Evolutionary conservation across 768 basidiomycete genomes (phyloP), one percentile per base, ranked within the genome.

Genomic region (Suillus cothurnatus): DNA sequence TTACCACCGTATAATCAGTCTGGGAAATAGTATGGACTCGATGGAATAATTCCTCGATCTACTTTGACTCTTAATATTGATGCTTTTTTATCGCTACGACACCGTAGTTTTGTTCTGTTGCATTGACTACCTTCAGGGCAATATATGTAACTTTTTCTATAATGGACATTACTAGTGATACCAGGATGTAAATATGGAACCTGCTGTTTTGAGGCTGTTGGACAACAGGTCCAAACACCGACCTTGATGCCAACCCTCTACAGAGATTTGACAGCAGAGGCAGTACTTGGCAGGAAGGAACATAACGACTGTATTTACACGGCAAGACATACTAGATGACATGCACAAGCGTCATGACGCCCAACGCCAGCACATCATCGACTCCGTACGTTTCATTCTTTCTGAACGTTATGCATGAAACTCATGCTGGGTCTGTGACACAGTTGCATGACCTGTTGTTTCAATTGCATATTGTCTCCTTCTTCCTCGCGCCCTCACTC

Each of bases 401-500:
- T 12, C 26, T 53, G 61, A 26, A 70, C 61, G 26, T 68, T 58
- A 61, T 58, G 62, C 21, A 32, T 55, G 19, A 43, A 68, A 52
- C 67, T 61, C 45, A 58, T 50, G 58, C 66, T 64, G 39, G 41
- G 55, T 53, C 61, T n/a, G n/a, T n/a, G n/a, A 23, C 9, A 12
- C 71, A 93, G 92, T 83, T 93, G 74, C 88, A 93, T 75, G 77
- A 82, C 65, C 77, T 92, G 38, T 80, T 91, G 66, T 89, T 89
- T 78, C 89, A 92, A 73, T 78, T 94, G 67, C 86, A 90, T 75
- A 83, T 86, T 60, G 74, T 93, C 64, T 93, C 91, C 50, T 93
- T 91, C 82, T 85, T 93, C 77, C 81, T 90, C 38, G 88, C 91
- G 4, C 92, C 92, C 9, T 83, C 88, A 38, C 71, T 92, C 64